phyloP scores from a whole-genome alignment of 148 eudicot species.

The Spergularia marina region DNA sequence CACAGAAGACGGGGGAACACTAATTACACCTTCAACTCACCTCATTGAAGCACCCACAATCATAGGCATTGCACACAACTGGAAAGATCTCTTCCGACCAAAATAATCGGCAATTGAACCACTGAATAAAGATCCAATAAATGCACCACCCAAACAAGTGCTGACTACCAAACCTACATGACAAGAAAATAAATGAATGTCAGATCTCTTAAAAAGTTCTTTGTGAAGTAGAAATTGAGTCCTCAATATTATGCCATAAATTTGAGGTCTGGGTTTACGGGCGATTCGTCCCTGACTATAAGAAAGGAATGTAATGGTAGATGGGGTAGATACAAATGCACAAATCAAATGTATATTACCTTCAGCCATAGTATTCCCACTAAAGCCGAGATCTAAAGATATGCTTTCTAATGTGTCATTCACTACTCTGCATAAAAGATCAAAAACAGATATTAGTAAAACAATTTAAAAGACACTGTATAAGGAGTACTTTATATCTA shows the following conservation, averaged over 20 bases:
- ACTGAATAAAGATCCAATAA: slow-evolving; percentile 77
- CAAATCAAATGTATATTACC: slow-evolving; percentile 40
- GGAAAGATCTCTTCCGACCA: slow-evolving; percentile 79
- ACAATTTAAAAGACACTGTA: background rate
- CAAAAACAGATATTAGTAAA: slow-evolving; percentile 21
- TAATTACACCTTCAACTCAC: slow-evolving; percentile 29
- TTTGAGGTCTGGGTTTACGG: background rate
- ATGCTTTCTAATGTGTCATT: slow-evolving; percentile 87
- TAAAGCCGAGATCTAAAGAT: slow-evolving; percentile 76
- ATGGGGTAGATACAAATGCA: background rate
- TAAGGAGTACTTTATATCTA: too few relatives aligned
- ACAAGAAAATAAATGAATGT: background rate
- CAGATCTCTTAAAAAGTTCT: background rate
- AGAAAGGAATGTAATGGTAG: background rate
- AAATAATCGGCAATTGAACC: slow-evolving; percentile 83
- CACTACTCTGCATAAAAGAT: slow-evolving; percentile 62
- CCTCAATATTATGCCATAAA: background rate
- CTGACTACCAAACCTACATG: slow-evolving; percentile 85
- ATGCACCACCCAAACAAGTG: slow-evolving; percentile 79
- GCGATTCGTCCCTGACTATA: background rate
- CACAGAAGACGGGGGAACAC: background rate
- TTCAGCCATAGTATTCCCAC: slow-evolving; percentile 76
- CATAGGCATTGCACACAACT: slow-evolving; percentile 81
- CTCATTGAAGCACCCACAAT: slow-evolving; percentile 76
- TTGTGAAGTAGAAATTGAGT: background rate